A percentile compares a stretch with the other conserved stretches of the same genome.
These are phyloP conservation scores for Saussurea involucrata DNA, from an alignment of 129 eudicot species.

Conservation along the genomic window DNA sequence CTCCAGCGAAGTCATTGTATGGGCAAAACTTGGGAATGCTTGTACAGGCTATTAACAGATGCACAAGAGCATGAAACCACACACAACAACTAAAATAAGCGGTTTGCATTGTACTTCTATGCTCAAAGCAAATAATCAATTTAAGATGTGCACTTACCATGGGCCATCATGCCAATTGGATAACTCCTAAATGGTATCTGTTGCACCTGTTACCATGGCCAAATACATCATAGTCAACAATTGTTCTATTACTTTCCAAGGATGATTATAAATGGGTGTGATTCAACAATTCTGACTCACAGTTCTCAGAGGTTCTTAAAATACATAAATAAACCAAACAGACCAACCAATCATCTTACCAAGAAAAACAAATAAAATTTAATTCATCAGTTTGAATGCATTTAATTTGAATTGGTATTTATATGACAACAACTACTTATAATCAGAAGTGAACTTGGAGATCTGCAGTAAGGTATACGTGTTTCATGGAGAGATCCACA, in stretches of 20 bases:
- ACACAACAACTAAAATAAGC: background rate
- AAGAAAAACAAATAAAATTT: background rate
- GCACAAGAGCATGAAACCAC: background rate
- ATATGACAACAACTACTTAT: background rate
- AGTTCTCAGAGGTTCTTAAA: background rate
- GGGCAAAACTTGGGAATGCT: no score
- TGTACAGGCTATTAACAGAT: background rate
- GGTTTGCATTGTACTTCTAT: background rate
- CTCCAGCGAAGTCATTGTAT: background rate
- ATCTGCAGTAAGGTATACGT: conserved; percentile 49
- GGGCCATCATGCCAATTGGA: conserved; percentile 50
- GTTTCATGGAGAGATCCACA: conserved; percentile 74
- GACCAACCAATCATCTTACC: background rate
- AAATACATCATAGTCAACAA: background rate
- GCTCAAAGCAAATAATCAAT: background rate
- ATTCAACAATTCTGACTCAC: background rate
- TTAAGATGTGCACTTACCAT: conserved; percentile 33
- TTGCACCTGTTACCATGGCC: conserved; percentile 43
- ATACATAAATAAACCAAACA: background rate
- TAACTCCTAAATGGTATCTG: conserved; percentile 76
- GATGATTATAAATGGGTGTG: background rate
- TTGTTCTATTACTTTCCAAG: background rate
- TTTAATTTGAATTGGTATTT: no score
- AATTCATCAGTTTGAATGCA: background rate
- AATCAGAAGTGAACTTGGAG: conserved; percentile 42